Conservation (phyloP, 768 basidiomycete genomes). For the Cystobasidiopsis lactophilus region DNA sequence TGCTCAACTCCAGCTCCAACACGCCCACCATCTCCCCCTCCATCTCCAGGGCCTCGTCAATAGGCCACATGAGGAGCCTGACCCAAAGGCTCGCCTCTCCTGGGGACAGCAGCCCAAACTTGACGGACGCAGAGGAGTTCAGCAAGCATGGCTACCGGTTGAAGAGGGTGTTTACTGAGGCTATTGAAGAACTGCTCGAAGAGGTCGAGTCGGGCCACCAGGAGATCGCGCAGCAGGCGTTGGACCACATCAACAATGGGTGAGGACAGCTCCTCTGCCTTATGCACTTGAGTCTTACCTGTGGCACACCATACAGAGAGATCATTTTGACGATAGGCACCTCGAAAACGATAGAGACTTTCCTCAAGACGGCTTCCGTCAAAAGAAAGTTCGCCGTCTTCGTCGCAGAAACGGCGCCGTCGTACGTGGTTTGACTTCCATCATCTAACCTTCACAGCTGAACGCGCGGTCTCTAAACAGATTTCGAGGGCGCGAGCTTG, state of each 20-base stretch:
- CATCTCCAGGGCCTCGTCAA: not conserved
- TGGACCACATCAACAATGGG: constrained; percentile 97
- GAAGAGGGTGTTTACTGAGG: constrained; percentile 88
- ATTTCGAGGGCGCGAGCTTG: constrained; percentile 67
- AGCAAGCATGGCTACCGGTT: constrained; percentile 26
- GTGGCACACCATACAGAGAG: constrained; percentile 35
- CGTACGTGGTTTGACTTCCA: constrained; percentile 33
- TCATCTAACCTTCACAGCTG: not conserved
- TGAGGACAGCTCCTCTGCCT: no score
- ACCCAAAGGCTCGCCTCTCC: not conserved
- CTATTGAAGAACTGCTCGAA: constrained; percentile 85
- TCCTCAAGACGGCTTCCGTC: constrained; percentile 73
- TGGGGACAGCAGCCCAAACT: not conserved
- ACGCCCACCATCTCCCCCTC: constrained; percentile 2
- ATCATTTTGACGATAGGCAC: constrained; percentile 85
- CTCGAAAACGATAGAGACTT: constrained; percentile 80
- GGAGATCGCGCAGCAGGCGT: constrained; percentile 77
- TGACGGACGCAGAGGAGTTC: constrained; percentile 18
- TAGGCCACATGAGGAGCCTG: not conserved
- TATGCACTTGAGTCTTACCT: constrained; percentile 5
- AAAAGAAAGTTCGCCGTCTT: constrained; percentile 86
- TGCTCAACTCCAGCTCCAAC: constrained; percentile 5
- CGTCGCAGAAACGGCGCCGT: constrained; percentile 83
- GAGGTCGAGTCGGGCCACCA: constrained; percentile 92
- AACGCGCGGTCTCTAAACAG: constrained; percentile 26